These are phyloP conservation scores for Dendrobium nobile DNA, from an alignment of 106 monocot species.

Conservation along the genomic window DNA sequence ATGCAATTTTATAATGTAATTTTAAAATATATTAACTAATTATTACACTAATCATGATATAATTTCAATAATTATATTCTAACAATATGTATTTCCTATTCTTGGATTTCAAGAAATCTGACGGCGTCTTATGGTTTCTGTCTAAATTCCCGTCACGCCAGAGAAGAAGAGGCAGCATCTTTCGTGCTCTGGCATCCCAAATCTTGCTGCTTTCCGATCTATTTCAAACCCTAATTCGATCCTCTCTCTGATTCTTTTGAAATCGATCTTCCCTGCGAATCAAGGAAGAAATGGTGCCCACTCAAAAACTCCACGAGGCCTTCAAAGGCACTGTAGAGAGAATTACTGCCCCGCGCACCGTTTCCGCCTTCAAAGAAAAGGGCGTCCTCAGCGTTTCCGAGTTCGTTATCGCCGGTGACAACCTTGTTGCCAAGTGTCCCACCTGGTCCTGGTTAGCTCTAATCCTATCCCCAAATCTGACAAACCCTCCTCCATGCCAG, in stretches of 20 bases:
- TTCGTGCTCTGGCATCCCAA: neutral
- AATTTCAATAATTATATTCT: no score
- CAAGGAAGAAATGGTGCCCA: conserved; percentile 48
- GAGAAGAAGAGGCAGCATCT: neutral
- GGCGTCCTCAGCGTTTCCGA: conserved; percentile 96
- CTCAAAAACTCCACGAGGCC: conserved; percentile 82
- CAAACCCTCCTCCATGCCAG: neutral
- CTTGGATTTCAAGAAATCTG: no score
- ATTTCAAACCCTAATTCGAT: neutral
- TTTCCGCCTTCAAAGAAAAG: conserved; percentile 97
- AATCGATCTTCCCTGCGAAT: neutral
- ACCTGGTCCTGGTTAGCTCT: conserved; percentile 88
- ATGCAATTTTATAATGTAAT: no score
- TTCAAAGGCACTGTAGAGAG: conserved; percentile 98
- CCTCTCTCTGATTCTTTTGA: neutral
- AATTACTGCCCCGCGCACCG: conserved; percentile 77
- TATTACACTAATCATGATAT: no score
- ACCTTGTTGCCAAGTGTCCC: conserved; percentile 96
- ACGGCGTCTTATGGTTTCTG: no score
- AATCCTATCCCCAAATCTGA: neutral
- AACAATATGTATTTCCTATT: no score
- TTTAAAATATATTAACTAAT: no score
- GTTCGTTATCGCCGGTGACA: conserved; percentile 95
- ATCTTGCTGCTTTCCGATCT: neutral
- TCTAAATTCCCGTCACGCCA: neutral